Conservation (phyloP, 2,329 filamentous ascomycete genomes). For the Aspergillus niger region DNA sequence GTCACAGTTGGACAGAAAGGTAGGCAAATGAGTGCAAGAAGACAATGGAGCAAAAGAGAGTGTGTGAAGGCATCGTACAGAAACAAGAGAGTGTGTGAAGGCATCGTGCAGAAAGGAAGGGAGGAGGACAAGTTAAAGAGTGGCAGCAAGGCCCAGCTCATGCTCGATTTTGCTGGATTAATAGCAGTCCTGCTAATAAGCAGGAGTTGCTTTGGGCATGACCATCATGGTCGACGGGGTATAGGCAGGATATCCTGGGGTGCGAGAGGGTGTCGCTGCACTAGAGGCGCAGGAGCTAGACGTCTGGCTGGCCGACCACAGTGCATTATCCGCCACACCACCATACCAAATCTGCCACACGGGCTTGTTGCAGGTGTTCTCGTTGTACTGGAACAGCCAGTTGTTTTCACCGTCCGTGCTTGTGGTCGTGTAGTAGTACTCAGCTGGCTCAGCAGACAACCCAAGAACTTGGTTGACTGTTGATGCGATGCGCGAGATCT, state of each 20-base stretch:
- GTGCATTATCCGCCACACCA: background rate
- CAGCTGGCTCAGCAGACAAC: background rate
- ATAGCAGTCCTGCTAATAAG: background rate
- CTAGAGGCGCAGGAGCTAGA: background rate
- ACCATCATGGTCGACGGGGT: background rate
- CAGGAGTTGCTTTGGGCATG: background rate
- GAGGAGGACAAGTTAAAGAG: background rate
- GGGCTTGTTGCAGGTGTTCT: background rate
- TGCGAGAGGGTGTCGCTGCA: background rate
- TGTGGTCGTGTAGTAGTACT: background rate
- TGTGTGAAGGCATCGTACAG: background rate
- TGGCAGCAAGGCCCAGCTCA: background rate
- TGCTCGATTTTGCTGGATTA: background rate
- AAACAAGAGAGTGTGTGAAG: background rate
- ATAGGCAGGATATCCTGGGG: background rate
- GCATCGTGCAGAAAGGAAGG: too few species aligned
- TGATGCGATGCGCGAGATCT: background rate
- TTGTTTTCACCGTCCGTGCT: background rate
- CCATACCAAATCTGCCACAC: background rate
- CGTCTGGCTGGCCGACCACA: background rate
- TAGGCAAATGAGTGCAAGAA: too few species aligned
- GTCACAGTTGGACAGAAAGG: too few species aligned
- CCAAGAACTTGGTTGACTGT: background rate
- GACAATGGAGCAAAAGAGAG: background rate
- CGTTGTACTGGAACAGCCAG: background rate